Conservation (phyloP, 208 protist species). For the Trypanosoma brucei region DNA sequence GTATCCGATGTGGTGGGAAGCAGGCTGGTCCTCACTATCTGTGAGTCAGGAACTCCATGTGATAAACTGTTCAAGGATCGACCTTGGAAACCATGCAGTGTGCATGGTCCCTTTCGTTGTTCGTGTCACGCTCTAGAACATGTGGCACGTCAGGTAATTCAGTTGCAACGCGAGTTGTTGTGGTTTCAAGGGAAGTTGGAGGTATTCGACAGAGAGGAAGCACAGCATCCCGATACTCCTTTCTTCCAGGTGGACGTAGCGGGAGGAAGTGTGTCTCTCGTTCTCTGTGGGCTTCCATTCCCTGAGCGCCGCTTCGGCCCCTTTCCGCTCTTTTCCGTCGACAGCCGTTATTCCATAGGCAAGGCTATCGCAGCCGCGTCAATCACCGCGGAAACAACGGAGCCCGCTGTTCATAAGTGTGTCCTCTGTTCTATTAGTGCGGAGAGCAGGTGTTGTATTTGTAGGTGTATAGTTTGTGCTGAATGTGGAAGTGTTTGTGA, state of each 20-base stretch:
- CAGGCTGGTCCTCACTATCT: slow-evolving; percentile 6
- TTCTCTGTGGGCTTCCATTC: slow-evolving; percentile 16
- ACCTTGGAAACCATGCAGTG: slow-evolving; percentile 32
- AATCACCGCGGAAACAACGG: background rate
- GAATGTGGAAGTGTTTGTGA: slow-evolving; percentile 28
- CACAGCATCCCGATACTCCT: slow-evolving; percentile 5
- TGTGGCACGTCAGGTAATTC: slow-evolving; percentile 20
- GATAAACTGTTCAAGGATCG: slow-evolving; percentile 5
- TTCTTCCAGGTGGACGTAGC: slow-evolving; percentile 12
- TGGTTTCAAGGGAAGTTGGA: slow-evolving; percentile 1
- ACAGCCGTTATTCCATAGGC: slow-evolving; percentile 4
- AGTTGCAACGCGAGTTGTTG: slow-evolving; percentile 38
- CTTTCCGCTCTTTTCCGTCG: slow-evolving; percentile 4
- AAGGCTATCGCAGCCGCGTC: background rate
- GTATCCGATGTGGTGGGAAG: slow-evolving; percentile 17
- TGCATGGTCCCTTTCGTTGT: slow-evolving; percentile 58
- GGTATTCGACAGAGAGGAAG: background rate
- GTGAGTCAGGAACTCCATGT: slow-evolving; percentile 8
- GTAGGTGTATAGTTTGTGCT: slow-evolving; percentile 31
- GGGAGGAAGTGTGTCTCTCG: slow-evolving; percentile 2
- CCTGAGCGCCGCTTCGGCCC: slow-evolving; percentile 12
- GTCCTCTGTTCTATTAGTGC: slow-evolving; percentile 18
- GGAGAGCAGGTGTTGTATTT: slow-evolving; percentile 20
- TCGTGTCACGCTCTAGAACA: slow-evolving; percentile 44
- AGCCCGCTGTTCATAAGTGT: slow-evolving; percentile 11